Conservation (phyloP, 345 rosid species). For the Reutealis trisperma region DNA sequence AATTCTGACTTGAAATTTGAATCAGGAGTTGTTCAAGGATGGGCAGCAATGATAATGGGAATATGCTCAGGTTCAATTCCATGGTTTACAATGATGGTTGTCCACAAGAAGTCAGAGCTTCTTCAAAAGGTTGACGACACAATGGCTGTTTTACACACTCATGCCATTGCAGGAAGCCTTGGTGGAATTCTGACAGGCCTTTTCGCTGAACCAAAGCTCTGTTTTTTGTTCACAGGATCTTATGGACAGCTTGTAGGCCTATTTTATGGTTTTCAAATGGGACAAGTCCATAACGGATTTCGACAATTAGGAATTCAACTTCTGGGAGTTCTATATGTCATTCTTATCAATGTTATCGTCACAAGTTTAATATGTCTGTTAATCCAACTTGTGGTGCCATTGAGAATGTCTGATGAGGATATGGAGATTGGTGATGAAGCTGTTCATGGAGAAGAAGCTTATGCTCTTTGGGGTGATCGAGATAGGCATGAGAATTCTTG, state of each 20-base stretch:
- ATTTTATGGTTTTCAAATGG: constrained; percentile 37
- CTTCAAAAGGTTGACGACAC: constrained; percentile 56
- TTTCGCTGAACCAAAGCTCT: constrained; percentile 44
- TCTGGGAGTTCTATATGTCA: constrained; percentile 25
- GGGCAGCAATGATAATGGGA: constrained; percentile 58
- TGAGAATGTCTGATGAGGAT: constrained; percentile 47
- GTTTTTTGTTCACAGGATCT: constrained; percentile 16
- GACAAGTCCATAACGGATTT: constrained; percentile 23
- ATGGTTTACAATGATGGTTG: constrained; percentile 58
- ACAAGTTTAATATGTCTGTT: constrained; percentile 43
- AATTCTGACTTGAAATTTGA: not conserved
- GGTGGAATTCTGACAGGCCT: constrained; percentile 47
- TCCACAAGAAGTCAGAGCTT: constrained; percentile 39
- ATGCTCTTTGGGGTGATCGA: constrained; percentile 40
- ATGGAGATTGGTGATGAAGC: constrained; percentile 54
- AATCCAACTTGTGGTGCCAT: constrained; percentile 33
- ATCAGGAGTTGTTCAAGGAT: constrained; percentile 51
- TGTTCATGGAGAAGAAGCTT: constrained; percentile 48
- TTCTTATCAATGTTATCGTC: constrained; percentile 25
- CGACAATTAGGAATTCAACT: constrained; percentile 47
- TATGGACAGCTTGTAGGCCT: constrained; percentile 34
- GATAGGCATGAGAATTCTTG: constrained; percentile 32
- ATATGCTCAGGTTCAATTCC: constrained; percentile 52
- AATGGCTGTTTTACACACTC: constrained; percentile 55
- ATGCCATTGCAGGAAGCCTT: constrained; percentile 50